Conservation (phyloP, 2,329 filamentous ascomycete genomes). For the Cladosporium sp. region DNA sequence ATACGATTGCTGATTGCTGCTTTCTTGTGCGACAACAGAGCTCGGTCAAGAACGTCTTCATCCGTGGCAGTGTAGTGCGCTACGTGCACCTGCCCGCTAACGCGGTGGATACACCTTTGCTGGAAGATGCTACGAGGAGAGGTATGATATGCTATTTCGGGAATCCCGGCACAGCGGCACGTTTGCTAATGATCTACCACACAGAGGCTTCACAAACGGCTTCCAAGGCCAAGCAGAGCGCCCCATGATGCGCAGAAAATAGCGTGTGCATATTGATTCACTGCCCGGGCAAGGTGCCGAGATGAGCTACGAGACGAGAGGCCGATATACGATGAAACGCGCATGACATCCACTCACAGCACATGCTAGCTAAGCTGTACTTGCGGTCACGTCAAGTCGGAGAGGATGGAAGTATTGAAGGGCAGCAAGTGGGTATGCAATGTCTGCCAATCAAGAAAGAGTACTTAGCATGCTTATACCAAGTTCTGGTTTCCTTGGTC, state of each 20-base stretch:
- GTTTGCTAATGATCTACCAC: slow-evolving; percentile 5
- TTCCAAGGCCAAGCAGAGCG: slow-evolving; percentile 32
- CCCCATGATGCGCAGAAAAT: slow-evolving; percentile 4
- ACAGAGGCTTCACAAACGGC: slow-evolving; percentile 31
- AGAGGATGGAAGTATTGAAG: background rate
- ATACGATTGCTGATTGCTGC: slow-evolving; percentile 7
- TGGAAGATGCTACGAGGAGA: slow-evolving; percentile 88
- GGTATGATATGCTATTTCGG: slow-evolving; percentile 45
- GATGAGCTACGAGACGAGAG: slow-evolving; percentile 4
- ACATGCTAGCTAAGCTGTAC: slow-evolving; percentile 2
- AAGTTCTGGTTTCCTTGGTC: slow-evolving; percentile 20
- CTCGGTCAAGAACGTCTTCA: slow-evolving; percentile 93
- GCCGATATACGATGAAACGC: slow-evolving; percentile 8
- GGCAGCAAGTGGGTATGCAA: background rate
- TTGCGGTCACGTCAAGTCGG: background rate
- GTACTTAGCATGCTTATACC: slow-evolving; percentile 11
- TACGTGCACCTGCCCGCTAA: slow-evolving; percentile 83
- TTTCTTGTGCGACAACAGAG: slow-evolving; percentile 41
- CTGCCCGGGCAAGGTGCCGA: background rate
- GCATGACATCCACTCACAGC: slow-evolving; percentile 1
- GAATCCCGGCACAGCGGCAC: slow-evolving; percentile 16
- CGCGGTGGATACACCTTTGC: slow-evolving; percentile 76
- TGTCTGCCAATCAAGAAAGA: slow-evolving; percentile 3
- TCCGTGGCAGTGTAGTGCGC: slow-evolving; percentile 84
- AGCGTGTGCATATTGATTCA: background rate